Evolutionary conservation across 164 flowering plant species (phyloP).

Genomic region (Aristolochia contorta): DNA sequence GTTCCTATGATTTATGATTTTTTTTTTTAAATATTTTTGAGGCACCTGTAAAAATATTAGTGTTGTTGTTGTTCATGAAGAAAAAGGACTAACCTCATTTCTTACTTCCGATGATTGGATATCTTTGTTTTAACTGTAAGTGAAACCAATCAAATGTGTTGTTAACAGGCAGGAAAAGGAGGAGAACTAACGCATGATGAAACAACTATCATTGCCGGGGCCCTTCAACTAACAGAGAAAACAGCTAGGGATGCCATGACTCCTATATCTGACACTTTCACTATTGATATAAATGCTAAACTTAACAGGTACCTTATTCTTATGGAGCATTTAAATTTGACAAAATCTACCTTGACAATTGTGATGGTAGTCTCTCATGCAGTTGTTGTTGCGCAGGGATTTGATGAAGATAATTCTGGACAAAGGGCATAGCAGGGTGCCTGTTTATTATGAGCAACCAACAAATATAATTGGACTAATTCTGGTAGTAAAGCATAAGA

Average conservation of each 20-base stretch:
- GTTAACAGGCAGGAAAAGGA: slow-evolving; percentile 89
- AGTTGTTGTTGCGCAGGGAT: slow-evolving; percentile 24
- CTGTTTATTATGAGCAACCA: slow-evolving; percentile 84
- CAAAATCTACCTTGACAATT: neutral
- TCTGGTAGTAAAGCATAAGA: slow-evolving; percentile 19
- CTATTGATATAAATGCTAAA: slow-evolving; percentile 73
- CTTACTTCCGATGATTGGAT: neutral
- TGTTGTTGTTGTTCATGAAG: no score
- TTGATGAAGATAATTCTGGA: slow-evolving; percentile 48
- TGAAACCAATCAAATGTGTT: neutral
- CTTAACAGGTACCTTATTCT: slow-evolving; percentile 27
- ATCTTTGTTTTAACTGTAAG: neutral
- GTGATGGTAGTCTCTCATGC: neutral
- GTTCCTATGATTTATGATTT: neutral
- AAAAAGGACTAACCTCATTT: neutral
- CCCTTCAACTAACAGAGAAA: slow-evolving; percentile 79
- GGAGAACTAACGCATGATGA: slow-evolving; percentile 97
- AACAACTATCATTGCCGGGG: slow-evolving; percentile 97
- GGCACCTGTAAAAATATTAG: neutral
- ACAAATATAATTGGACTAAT: slow-evolving; percentile 86
- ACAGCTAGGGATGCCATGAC: slow-evolving; percentile 94
- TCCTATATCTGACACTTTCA: slow-evolving; percentile 78
- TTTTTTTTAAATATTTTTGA: neutral
- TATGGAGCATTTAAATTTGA: neutral
- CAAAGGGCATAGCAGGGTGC: slow-evolving; percentile 88